Percentiles rank a stretch among this genome's conserved stretches.
Evolutionary conservation across 805 yeast species (phyloP).

Genomic region (Candida gorgasii): DNA sequence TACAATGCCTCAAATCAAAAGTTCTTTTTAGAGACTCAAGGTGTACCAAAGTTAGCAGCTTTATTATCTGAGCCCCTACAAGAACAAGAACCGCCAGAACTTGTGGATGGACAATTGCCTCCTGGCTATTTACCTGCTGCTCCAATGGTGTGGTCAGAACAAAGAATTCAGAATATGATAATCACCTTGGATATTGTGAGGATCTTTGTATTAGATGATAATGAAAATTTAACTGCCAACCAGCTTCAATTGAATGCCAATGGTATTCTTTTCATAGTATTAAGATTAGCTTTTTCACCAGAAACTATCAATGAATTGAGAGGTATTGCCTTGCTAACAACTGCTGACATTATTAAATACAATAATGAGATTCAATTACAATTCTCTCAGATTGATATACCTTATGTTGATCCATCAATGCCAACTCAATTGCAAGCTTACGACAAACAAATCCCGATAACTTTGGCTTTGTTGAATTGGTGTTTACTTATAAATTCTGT

Average conservation of each 20-base stretch:
- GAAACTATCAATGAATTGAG: slow-evolving; percentile 66
- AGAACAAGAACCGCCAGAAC: slow-evolving; percentile 13
- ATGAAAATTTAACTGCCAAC: slow-evolving; percentile 58
- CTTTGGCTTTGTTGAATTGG: slow-evolving; percentile 81
- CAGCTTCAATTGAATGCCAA: slow-evolving; percentile 62
- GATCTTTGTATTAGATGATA: slow-evolving; percentile 69
- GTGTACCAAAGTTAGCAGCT: slow-evolving; percentile 63
- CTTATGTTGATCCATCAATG: slow-evolving; percentile 77
- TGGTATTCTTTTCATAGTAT: slow-evolving; percentile 63
- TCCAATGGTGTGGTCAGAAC: slow-evolving; percentile 74
- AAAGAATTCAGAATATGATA: slow-evolving; percentile 63
- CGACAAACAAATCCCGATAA: slow-evolving; percentile 58
- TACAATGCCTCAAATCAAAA: slow-evolving; percentile 91
- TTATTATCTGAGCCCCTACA: slow-evolving; percentile 59
- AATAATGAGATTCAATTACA: slow-evolving; percentile 68
- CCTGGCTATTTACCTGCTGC: slow-evolving; percentile 16
- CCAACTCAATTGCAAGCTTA: slow-evolving; percentile 43
- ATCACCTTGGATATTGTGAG: slow-evolving; percentile 72
- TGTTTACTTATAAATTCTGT: slow-evolving; percentile 74
- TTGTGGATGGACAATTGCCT: slow-evolving; percentile 18
- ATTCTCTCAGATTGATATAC: slow-evolving; percentile 85
- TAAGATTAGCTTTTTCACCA: slow-evolving; percentile 70
- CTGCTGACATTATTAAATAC: slow-evolving; percentile 72
- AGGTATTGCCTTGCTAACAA: slow-evolving; percentile 65
- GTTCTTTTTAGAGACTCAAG: slow-evolving; percentile 80